Percentiles rank a stretch among this genome's conserved stretches.
Evolutionary conservation across 108 stramenopile genomes (phyloP).

Genomic region (Conticribra guillardii): DNA sequence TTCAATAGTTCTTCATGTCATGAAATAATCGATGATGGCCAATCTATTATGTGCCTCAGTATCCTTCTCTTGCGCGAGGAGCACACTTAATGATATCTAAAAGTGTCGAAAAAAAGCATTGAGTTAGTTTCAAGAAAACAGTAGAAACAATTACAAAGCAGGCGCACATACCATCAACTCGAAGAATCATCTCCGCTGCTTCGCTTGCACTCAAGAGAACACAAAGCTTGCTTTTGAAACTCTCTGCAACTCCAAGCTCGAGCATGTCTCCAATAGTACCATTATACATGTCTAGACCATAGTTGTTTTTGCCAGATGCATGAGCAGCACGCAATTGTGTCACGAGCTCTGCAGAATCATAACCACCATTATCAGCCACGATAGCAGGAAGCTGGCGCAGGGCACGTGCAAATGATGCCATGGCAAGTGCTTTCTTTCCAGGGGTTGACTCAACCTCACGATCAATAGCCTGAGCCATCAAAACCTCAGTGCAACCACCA

Average conservation of each 20-base stretch:
- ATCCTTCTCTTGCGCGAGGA: constrained; percentile 85
- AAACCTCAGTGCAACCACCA: constrained; percentile 96
- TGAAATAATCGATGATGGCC: too few relatives aligned
- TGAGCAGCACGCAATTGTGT: constrained; percentile 94
- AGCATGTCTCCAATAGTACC: constrained; percentile 95
- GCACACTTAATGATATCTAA: constrained; percentile 97
- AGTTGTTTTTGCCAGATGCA: constrained; percentile 78
- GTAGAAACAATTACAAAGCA: not conserved
- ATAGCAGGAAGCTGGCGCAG: constrained; percentile 96
- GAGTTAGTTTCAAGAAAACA: not conserved
- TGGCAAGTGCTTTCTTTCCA: constrained; percentile 98
- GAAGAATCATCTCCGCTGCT: constrained; percentile 99
- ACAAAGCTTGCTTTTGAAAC: constrained; percentile 95
- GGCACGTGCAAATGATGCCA: constrained; percentile 96
- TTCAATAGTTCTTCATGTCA: too few relatives aligned
- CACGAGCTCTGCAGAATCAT: constrained; percentile 97
- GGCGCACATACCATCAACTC: constrained; percentile 83
- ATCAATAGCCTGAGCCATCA: constrained; percentile 94
- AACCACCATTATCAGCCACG: constrained; percentile 99
- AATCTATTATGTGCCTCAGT: too few relatives aligned
- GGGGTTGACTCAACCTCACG: constrained; percentile 85
- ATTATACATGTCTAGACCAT: constrained; percentile 95
- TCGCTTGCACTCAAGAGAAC: constrained; percentile 97
- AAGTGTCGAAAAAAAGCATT: not conserved
- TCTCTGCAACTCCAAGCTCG: constrained; percentile 95